Evolutionary conservation across 2,329 filamentous ascomycete species (phyloP), one percentile per base, ranked within the genome.

Genomic region (Xylariaceae sp.): DNA sequence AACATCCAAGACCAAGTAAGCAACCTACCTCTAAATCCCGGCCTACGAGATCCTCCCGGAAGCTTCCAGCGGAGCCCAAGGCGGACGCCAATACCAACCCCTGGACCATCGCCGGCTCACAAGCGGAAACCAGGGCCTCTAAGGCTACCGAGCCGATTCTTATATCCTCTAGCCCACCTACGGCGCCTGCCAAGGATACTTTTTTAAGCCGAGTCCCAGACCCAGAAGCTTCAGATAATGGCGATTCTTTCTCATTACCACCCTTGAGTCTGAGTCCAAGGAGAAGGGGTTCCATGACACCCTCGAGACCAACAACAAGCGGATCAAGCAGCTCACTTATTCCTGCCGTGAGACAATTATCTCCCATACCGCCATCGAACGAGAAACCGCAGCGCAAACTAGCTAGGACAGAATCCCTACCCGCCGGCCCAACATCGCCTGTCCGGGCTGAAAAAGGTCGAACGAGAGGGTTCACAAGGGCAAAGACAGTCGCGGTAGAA

Each of bases 61-160:
- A 60, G 49, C 48, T 52, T 53, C 48, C 49, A 40, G 49, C 52
- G 46, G 54, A 48, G 46, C 49, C 58, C 44, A 58, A 56, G 51
- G 56, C 58, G 30, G 56, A 62, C 31, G 30, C 62, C 2, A 60
- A 43, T 7, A 54, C 63, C 47, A 71, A 66, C 53, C 62, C 67
- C 45, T 71, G 72, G 69, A 68, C 67, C 48, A 66, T 69, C 57
- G 63, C 63, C 57, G 65, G 70, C 73, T 75, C 71, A 75, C 74
- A 69, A 60, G 54, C 56, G 55, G 69, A 57, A 57, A 58, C 70
- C 67, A 75, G 72, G 60, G 67, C 48, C 52, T 49, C 50, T 60
- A 60, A 53, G 42, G 49, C 49, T 45, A 17, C 57, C 52, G 66
- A 75, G 58, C 57, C 72, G 53, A 74, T 77, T 64, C 43, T 70